Percentiles rank a stretch among this genome's conserved stretches.
Evolutionary conservation across 148 eudicot species (phyloP).

Genomic region (Cornus controversa): DNA sequence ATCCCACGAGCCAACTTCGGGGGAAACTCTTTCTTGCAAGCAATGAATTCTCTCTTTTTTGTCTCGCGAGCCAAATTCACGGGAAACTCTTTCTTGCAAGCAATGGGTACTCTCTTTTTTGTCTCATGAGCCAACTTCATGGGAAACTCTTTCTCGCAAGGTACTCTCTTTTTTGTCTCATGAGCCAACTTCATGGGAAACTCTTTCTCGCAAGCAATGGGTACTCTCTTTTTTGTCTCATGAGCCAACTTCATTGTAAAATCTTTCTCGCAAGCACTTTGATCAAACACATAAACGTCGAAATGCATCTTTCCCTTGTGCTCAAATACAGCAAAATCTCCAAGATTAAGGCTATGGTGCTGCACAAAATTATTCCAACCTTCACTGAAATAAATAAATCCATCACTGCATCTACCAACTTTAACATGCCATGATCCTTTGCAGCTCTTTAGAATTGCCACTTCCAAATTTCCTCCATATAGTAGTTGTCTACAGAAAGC

Average conservation of each 20-base stretch:
- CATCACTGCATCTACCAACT: neutral
- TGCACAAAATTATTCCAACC: neutral
- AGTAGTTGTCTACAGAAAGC: neutral
- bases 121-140: neutral
- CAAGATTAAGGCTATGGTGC: neutral
- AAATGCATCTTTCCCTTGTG: conserved; percentile 1
- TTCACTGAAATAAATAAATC: neutral
- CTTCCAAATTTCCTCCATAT: neutral
- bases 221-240: neutral
- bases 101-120: too few relatives aligned
- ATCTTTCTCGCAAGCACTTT: conserved; percentile 1
- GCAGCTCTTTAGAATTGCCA: neutral
- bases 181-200: too few relatives aligned
- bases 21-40: too few relatives aligned
- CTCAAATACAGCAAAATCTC: conserved; percentile 4
- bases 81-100: neutral
- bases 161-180: neutral
- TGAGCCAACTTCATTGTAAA: neutral
- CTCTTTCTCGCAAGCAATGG: too few relatives aligned
- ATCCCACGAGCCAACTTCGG: too few relatives aligned
- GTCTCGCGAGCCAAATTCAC: too few relatives aligned
- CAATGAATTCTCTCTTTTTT: neutral
- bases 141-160: too few relatives aligned
- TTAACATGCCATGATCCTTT: conserved; percentile 2
- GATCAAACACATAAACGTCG: neutral